Percentiles rank a stretch among this genome's conserved stretches.
Conservation (phyloP, 192 early-diverging fungal species). For the Coemansia sp. region DNA sequence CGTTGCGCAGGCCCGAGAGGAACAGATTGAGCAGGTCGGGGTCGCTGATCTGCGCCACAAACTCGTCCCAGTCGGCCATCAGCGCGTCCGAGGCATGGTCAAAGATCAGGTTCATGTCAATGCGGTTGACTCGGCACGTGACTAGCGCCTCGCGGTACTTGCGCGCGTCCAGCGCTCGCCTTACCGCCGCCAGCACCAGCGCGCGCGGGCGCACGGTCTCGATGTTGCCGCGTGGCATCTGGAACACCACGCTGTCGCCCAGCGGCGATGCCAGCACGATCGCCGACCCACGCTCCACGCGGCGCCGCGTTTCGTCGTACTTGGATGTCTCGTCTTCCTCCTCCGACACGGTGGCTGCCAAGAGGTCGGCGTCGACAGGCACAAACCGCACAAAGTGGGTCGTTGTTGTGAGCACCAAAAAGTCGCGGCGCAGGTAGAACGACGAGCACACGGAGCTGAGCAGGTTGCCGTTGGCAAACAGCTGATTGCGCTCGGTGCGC, state of each 20-base stretch:
- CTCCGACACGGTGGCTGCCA: neutral
- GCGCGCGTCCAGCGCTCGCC: slow-evolving; percentile 61
- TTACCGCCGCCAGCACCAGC: slow-evolving; percentile 76
- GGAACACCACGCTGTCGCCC: slow-evolving; percentile 60
- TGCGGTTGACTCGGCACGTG: slow-evolving; percentile 84
- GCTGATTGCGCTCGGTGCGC: slow-evolving; percentile 75
- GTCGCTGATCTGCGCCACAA: slow-evolving; percentile 78
- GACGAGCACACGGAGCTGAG: slow-evolving; percentile 83
- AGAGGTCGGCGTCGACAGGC: slow-evolving; percentile 43
- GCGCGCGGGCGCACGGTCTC: slow-evolving; percentile 93
- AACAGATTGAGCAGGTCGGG: slow-evolving; percentile 92
- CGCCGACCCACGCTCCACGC: slow-evolving; percentile 90
- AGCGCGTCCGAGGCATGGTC: slow-evolving; percentile 79
- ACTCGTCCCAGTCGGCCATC: slow-evolving; percentile 63
- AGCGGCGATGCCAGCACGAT: slow-evolving; percentile 79
- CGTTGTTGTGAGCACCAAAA: slow-evolving; percentile 85
- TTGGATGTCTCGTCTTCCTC: slow-evolving; percentile 9
- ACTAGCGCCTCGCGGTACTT: slow-evolving; percentile 82
- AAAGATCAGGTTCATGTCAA: slow-evolving; percentile 91
- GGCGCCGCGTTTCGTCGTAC: slow-evolving; percentile 57
- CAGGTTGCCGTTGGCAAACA: slow-evolving; percentile 76
- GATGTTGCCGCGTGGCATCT: slow-evolving; percentile 98
- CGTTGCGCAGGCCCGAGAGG: slow-evolving; percentile 77
- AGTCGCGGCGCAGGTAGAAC: slow-evolving; percentile 80
- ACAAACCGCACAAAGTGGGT: slow-evolving; percentile 81